Evolutionary conservation across 805 yeast genomes (phyloP), one percentile per base, ranked within the genome.

Genomic region (Naumovozyma baii): DNA sequence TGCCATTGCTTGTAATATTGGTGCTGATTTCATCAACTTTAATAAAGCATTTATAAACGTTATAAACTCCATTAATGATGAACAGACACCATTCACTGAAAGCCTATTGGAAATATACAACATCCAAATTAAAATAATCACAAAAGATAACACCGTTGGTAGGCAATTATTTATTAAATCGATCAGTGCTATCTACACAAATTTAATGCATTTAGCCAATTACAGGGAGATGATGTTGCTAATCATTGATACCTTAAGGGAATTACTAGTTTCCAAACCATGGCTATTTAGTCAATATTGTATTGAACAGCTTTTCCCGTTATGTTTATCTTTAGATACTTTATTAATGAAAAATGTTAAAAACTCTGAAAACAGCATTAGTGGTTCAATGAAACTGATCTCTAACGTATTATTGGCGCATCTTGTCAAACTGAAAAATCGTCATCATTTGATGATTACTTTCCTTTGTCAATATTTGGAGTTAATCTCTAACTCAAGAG

Each of bases 281-380:
- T 76, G 83, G 80, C 47, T 73, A 1, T 67, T 84, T 36, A 64
- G 74, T 3, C 95, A 85, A 55, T 81, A 80, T 52, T 56, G 75
- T 0, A 61, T 79, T 15, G 95, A 85, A 55, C 50, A 70, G 26
- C 54, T 74, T 0, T 47, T 83, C 10, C 61, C 70, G 3, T 45
- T 59, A 41, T 43, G 50, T 22, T 39, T 54, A 7, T 31, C 39
- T 18, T 42, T 47, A 15, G 40, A 39, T 10, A n/a, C 42, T 2
- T 25, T 25, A 2, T 12, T 32, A 10, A 10, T 18, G 0, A 25
- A 34, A 9, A 20, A 30, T 9, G 43, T 30, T 1, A 31, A 32
- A 8, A 20, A 35, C 1, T 47, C 52, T 13, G 59, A 58, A 32
- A 62, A 56, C 1, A 37, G 65, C 2, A 78, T 67, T 50, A 40